Conservation (phyloP, 306 rosid genomes). For the Prunus mume region DNA sequence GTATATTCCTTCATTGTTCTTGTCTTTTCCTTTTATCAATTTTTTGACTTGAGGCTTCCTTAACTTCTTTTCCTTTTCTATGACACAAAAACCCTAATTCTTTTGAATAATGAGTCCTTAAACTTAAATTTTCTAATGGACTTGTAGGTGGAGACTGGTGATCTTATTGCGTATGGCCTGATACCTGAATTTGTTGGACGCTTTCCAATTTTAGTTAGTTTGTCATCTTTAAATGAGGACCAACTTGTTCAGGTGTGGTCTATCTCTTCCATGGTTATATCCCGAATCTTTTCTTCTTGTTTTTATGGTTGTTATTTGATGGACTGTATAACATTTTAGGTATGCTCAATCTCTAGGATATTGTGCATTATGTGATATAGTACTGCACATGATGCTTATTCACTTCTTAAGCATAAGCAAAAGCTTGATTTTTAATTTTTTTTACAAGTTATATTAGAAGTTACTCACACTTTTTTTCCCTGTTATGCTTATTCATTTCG, state of each 20-base stretch:
- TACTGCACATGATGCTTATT: background rate
- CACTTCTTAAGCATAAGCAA: background rate
- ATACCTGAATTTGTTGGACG: constrained; percentile 79
- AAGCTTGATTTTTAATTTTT: background rate
- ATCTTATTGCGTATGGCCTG: constrained; percentile 67
- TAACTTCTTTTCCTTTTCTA: background rate
- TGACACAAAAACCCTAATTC: background rate
- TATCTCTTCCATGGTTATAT: background rate
- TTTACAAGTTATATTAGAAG: background rate
- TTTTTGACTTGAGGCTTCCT: constrained; percentile 16
- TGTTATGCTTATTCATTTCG: background rate
- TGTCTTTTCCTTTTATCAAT: background rate
- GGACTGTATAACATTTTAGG: background rate
- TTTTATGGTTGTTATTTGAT: background rate
- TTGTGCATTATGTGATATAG: background rate
- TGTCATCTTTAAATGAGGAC: constrained; percentile 65
- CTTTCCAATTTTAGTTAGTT: constrained; percentile 60
- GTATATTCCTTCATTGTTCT: constrained; percentile 6
- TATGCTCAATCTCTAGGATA: background rate
- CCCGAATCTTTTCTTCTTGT: background rate
- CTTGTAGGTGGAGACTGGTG: constrained; percentile 66
- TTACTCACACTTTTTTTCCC: background rate
- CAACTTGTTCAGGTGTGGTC: constrained; percentile 57
- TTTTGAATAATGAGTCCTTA: constrained; percentile 15
- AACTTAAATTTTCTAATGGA: constrained; percentile 9